Conservation (phyloP, 805 yeast species). For the Teunomyces gatunensis region DNA sequence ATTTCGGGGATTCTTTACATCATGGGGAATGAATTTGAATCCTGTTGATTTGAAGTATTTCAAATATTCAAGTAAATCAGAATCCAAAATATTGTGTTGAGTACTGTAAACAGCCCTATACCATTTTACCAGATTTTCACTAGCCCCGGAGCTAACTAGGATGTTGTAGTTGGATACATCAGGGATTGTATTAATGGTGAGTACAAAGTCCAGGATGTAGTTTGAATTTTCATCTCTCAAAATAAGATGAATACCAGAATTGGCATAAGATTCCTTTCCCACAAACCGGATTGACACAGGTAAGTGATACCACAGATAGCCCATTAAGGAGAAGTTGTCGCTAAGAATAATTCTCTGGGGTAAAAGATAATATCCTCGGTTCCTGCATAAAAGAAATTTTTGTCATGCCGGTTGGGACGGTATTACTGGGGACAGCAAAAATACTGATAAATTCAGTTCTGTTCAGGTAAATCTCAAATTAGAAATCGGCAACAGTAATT, state of each 20-base stretch:
- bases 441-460: too few relatives aligned
- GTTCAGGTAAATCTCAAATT: too few relatives aligned
- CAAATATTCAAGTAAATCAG: slow-evolving; percentile 12
- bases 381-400: neutral
- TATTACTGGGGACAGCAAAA: too few relatives aligned
- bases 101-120: slow-evolving; percentile 2
- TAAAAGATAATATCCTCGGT: neutral
- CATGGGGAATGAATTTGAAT: slow-evolving; percentile 21
- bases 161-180: slow-evolving; percentile 4
- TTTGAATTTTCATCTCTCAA: neutral
- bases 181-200: slow-evolving; percentile 17
- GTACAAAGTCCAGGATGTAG: slow-evolving; percentile 10
- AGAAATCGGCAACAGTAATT: too few relatives aligned
- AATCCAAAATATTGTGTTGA: neutral
- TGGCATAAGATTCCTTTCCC: slow-evolving; percentile 12
- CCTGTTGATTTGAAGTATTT: slow-evolving; percentile 20
- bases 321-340: neutral
- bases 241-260: slow-evolving; percentile 22
- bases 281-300: slow-evolving; percentile 23
- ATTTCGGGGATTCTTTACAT: slow-evolving; percentile 4
- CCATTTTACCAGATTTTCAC: slow-evolving; percentile 8
- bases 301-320: slow-evolving; percentile 14
- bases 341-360: neutral
- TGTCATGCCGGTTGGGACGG: neutral
- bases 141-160: slow-evolving; percentile 6